Evolutionary conservation across 257 asterid species (phyloP).

Genomic region (Solanum paucissectum): DNA sequence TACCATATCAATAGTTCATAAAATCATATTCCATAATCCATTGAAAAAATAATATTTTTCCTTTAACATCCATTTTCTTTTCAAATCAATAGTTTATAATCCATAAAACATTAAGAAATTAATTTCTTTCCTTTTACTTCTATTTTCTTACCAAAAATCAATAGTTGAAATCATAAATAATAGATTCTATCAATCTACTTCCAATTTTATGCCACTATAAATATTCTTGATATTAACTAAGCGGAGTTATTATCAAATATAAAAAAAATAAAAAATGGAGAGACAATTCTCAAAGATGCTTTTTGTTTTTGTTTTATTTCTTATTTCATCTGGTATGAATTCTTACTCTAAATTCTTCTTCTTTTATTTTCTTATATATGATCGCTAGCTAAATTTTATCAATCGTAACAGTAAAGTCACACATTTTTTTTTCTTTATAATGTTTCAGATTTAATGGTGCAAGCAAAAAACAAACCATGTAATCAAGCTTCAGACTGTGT

Average conservation of each 20-base stretch:
- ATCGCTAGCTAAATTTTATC: background rate
- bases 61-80: background rate
- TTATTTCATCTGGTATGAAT: background rate
- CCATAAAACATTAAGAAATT: background rate
- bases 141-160: background rate
- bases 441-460: background rate
- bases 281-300: background rate
- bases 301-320: background rate
- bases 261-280: background rate
- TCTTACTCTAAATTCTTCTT: background rate
- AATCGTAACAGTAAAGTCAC: background rate
- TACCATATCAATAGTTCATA: background rate
- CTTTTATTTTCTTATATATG: background rate
- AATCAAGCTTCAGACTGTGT: background rate
- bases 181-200: background rate
- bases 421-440: background rate
- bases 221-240: background rate
- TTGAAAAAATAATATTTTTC: background rate
- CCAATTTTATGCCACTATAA: background rate
- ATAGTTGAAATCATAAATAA: background rate
- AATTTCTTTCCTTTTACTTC: background rate
- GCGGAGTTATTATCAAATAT: background rate
- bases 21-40: background rate
- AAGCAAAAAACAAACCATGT: background rate
- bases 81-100: background rate